Conservation (phyloP, 108 stramenopile species). For the Pseudonitzschia delicatissima region DNA sequence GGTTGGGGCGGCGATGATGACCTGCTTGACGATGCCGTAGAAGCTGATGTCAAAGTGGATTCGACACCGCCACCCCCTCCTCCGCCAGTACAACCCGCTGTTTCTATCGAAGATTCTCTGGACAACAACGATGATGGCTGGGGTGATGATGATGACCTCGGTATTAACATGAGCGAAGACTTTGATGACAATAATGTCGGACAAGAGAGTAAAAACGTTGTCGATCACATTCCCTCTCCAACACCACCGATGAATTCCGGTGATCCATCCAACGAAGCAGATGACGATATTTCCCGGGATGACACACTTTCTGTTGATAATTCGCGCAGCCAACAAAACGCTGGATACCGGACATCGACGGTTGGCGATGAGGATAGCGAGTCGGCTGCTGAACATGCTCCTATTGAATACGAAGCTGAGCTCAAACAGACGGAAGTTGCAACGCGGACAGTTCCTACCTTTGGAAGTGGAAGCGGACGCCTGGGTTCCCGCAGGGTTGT, state of each 20-base stretch:
- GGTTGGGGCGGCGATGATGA: background rate
- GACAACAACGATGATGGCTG: conserved; percentile 8
- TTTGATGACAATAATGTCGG: background rate
- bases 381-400: background rate
- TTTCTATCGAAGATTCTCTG: background rate
- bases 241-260: conserved; percentile 1
- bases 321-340: conserved; percentile 11
- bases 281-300: conserved; percentile 38
- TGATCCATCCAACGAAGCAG: conserved; percentile 1
- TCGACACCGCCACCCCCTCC: background rate
- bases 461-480: conserved; percentile 5
- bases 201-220: background rate
- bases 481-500: conserved; percentile 14
- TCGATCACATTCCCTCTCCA: conserved; percentile 31
- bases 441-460: background rate
- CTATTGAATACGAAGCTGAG: conserved; percentile 11
- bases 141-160: conserved; percentile 16
- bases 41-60: background rate
- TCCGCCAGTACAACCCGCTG: background rate
- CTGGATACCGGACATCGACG: background rate
- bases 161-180: no score
- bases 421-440: background rate
- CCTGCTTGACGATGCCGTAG: background rate
- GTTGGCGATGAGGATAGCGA: conserved; percentile 1
- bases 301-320: conserved; percentile 29